Evolutionary conservation across 805 yeast species (phyloP).

Genomic region (Lipomyces starkeyi): DNA sequence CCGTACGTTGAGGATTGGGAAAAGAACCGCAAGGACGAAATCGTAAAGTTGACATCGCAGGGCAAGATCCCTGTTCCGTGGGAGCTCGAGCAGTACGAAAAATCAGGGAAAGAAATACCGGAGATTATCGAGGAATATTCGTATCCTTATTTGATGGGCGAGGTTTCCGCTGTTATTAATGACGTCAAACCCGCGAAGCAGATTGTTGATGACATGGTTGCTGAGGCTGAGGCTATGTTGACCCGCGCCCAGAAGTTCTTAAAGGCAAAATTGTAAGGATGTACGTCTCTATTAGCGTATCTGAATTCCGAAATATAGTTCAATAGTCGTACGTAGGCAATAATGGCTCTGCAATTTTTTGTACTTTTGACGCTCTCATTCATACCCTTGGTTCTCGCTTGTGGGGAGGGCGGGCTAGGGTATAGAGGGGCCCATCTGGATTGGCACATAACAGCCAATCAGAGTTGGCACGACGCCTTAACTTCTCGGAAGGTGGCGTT

Average conservation of each 20-base stretch:
- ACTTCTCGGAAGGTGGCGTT: no score
- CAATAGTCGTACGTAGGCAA: not conserved
- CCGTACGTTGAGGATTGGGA: conserved; percentile 42
- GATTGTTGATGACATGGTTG: conserved; percentile 41
- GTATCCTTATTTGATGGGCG: conserved; percentile 42
- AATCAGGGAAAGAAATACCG: conserved; percentile 35
- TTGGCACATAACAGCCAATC: no score
- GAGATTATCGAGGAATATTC: conserved; percentile 36
- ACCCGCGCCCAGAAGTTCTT: conserved; percentile 15
- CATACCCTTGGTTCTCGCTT: no score
- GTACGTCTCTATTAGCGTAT: not conserved
- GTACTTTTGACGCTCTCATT: no score
- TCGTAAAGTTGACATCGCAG: conserved; percentile 33
- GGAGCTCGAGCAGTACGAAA: conserved; percentile 38
- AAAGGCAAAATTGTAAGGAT: conserved; percentile 25
- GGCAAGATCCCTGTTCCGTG: conserved; percentile 40
- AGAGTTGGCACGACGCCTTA: no score
- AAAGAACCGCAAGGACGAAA: conserved; percentile 39
- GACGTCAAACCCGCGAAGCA: conserved; percentile 39
- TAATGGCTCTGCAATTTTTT: no score
- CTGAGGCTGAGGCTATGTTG: conserved; percentile 37
- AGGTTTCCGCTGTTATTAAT: conserved; percentile 40
- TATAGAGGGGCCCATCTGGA: no score
- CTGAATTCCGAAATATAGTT: not conserved
- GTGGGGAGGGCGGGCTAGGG: no score